Conservation (phyloP, 495 filamentous ascomycete genomes). For the Thermothielavioides terrestris region DNA sequence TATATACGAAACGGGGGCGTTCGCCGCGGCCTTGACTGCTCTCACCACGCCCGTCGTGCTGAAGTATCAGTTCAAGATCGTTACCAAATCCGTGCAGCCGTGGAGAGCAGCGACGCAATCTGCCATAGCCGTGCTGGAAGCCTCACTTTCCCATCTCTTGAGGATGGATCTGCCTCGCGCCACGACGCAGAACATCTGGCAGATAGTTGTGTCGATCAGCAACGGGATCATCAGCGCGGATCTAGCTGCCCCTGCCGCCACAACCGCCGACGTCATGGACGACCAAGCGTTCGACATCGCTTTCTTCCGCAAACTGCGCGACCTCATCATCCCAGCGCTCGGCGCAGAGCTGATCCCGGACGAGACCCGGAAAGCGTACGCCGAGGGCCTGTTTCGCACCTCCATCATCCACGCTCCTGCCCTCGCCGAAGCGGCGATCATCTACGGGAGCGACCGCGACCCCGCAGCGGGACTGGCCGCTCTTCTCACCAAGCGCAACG, state of each 20-base stretch:
- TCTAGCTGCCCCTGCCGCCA: slow-evolving; percentile 32
- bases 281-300: slow-evolving; percentile 76
- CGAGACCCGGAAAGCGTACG: slow-evolving; percentile 58
- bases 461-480: slow-evolving; percentile 49
- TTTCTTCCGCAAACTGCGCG: slow-evolving; percentile 57
- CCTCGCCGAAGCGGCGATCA: slow-evolving; percentile 51
- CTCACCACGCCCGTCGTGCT: slow-evolving; percentile 59
- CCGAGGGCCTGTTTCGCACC: slow-evolving; percentile 66
- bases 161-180: slow-evolving; percentile 42
- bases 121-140: slow-evolving; percentile 57
- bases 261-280: slow-evolving; percentile 35
- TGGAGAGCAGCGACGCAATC: slow-evolving; percentile 75
- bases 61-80: slow-evolving; percentile 61
- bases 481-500: slow-evolving; percentile 57
- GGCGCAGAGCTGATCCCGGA: slow-evolving; percentile 58
- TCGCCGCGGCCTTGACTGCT: slow-evolving; percentile 51
- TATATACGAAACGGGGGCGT: slow-evolving; percentile 55
- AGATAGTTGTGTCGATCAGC: slow-evolving; percentile 48
- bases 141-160: slow-evolving; percentile 55
- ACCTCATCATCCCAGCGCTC: slow-evolving; percentile 65
- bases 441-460: slow-evolving; percentile 23
- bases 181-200: slow-evolving; percentile 47
- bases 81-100: slow-evolving; percentile 49
- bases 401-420: slow-evolving; percentile 72
- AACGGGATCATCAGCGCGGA: slow-evolving; percentile 54